phyloP scores from a whole-genome alignment of 148 eudicot species.

The Selenicereus undatus region DNA sequence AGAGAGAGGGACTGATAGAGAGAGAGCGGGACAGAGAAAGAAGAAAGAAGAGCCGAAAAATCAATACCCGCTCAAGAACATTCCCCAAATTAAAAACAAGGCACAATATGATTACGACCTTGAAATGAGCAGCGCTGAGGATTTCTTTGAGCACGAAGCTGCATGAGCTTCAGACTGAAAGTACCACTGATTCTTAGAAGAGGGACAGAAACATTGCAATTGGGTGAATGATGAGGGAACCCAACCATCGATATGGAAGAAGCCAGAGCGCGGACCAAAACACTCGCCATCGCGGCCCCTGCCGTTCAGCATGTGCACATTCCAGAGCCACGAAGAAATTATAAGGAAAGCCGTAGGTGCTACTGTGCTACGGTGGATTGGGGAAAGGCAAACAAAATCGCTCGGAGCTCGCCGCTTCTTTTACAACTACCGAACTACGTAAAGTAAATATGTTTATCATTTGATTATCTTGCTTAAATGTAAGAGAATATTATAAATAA shows the following conservation, averaged over 20 bases:
- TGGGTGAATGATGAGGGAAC: conserved; percentile 14
- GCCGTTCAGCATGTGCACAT: neutral
- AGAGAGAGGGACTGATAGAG: no score
- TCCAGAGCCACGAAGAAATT: neutral
- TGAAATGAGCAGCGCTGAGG: conserved; percentile 12
- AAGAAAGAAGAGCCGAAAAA: neutral
- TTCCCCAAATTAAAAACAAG: neutral
- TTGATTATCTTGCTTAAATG: no score
- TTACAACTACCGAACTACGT: no score
- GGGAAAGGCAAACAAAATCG: no score
- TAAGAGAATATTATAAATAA: no score
- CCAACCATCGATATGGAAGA: conserved; percentile 21
- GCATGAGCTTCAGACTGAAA: conserved; percentile 11
- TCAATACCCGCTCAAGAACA: neutral
- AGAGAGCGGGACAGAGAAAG: no score
- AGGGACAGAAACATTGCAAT: conserved; percentile 10
- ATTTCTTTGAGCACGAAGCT: conserved; percentile 7
- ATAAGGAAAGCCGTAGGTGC: neutral
- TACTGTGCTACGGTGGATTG: neutral
- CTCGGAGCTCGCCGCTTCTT: no score
- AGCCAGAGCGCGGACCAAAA: conserved; percentile 21
- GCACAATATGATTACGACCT: conserved; percentile 3
- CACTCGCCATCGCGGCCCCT: conserved; percentile 20
- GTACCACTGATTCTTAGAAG: conserved; percentile 20
- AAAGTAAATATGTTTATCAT: no score